Conservation (phyloP, 1,284 basidiomycete species). For the Microbotryum lychnidis-dioicae region DNA sequence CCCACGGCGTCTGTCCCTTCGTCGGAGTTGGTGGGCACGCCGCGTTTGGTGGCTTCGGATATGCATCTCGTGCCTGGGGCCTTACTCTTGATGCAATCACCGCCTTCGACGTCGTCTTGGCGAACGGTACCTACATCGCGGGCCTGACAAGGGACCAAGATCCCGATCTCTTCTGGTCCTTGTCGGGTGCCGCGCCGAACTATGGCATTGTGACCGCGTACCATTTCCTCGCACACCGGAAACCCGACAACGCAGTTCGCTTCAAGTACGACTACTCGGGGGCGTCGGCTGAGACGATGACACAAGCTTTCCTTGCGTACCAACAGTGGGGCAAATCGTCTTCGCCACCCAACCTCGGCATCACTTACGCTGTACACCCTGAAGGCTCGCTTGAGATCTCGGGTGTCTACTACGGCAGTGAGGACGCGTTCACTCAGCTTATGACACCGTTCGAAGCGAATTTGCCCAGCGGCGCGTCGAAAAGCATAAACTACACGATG, state of each 20-base stretch:
- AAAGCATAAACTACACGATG: neutral
- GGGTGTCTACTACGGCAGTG: conserved; percentile 1
- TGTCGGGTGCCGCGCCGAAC: conserved; percentile 38
- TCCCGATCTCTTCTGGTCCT: conserved; percentile 30
- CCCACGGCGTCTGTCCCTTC: conserved; percentile 39
- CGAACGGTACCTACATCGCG: conserved; percentile 36
- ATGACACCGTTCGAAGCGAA: neutral
- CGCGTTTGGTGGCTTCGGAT: conserved; percentile 32
- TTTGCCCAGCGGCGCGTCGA: neutral
- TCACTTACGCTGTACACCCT: neutral
- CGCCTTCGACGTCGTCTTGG: conserved; percentile 39
- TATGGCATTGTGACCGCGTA: conserved; percentile 39
- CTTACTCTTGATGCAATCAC: conserved; percentile 38
- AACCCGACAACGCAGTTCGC: too few species aligned
- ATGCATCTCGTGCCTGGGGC: conserved; percentile 38
- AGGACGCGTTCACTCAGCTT: neutral
- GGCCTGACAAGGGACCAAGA: conserved; percentile 23
- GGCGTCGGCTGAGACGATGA: too few species aligned
- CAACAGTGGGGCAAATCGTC: too few species aligned
- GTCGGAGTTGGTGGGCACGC: conserved; percentile 40
- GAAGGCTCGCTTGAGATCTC: neutral
- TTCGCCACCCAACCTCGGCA: neutral
- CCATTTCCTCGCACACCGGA: conserved; percentile 10
- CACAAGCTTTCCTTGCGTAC: too few species aligned
- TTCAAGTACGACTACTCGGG: too few species aligned